phyloP scores from a whole-genome alignment of 2,329 filamentous ascomycete genomes.

The Verticillium albo-atrum region DNA sequence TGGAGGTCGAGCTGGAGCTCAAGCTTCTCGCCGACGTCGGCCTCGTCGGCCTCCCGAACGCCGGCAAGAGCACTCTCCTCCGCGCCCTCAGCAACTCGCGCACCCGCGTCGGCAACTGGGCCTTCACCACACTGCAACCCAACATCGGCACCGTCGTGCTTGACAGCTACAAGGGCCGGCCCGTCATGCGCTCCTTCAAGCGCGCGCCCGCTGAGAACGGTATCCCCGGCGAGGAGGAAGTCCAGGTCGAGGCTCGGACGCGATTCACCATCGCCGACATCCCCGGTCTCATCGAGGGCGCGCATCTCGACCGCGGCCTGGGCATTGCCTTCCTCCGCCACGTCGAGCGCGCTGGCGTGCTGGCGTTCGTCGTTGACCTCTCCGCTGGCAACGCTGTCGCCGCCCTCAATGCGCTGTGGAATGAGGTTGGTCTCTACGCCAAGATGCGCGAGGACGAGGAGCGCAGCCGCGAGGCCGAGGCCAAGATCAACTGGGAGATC shows the following conservation, averaged over 20 bases:
- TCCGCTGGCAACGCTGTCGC: slow-evolving; percentile 71
- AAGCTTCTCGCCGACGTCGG: slow-evolving; percentile 95
- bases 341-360: slow-evolving; percentile 86
- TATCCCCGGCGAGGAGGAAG: slow-evolving; percentile 16
- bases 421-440: slow-evolving; percentile 82
- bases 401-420: slow-evolving; percentile 80
- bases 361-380: slow-evolving; percentile 92
- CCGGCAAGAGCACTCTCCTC: slow-evolving; percentile 89
- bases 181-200: slow-evolving; percentile 39
- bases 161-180: slow-evolving; percentile 78
- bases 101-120: slow-evolving; percentile 88
- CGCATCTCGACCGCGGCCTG: slow-evolving; percentile 85
- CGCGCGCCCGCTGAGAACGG: slow-evolving; percentile 29
- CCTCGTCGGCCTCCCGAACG: slow-evolving; percentile 90
- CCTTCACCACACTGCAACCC: slow-evolving; percentile 91
- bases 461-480: slow-evolving; percentile 55
- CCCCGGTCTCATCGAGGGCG: slow-evolving; percentile 86
- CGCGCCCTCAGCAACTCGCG: slow-evolving; percentile 84
- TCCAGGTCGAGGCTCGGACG: slow-evolving; percentile 52
- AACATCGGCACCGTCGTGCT: slow-evolving; percentile 95
- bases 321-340: slow-evolving; percentile 91
- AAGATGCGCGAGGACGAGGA: slow-evolving; percentile 73
- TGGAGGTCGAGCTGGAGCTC: slow-evolving; percentile 83
- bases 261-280: slow-evolving; percentile 95
- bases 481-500: slow-evolving; percentile 54